phyloP scores from a whole-genome alignment of 202 grass and related monocot species.

The Hordeum pubiflorum region DNA sequence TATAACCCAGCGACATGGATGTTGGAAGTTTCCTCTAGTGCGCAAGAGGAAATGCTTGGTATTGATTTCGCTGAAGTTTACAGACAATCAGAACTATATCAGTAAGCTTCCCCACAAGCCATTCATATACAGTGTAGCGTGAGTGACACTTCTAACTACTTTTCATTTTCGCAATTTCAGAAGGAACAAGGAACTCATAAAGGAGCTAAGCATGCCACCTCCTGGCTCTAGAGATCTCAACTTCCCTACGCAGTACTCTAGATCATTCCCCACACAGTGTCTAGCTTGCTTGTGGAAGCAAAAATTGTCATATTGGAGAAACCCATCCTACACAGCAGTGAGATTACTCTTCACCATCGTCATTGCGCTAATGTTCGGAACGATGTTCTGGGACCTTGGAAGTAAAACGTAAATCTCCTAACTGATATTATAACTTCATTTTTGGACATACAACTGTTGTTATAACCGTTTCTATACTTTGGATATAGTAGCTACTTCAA shows the following conservation, averaged over 20 bases:
- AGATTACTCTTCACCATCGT: constrained; percentile 51
- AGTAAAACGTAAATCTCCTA: constrained; percentile 41
- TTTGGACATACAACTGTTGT: neutral
- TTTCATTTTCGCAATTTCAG: constrained; percentile 35
- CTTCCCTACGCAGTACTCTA: constrained; percentile 61
- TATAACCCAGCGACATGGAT: constrained; percentile 94
- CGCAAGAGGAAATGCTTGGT: constrained; percentile 67
- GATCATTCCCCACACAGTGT: constrained; percentile 56
- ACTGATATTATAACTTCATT: neutral
- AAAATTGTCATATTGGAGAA: constrained; percentile 75
- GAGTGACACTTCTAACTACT: constrained; percentile 14
- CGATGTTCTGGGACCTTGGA: constrained; percentile 69
- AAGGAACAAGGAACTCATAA: constrained; percentile 70
- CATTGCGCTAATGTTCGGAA: constrained; percentile 58
- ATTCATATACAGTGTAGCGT: neutral
- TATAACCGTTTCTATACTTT: neutral
- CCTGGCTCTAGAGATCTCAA: constrained; percentile 50
- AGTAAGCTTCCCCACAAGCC: constrained; percentile 36
- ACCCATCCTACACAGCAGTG: constrained; percentile 65
- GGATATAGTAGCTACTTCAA: neutral
- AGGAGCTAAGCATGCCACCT: constrained; percentile 46
- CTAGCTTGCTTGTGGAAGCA: constrained; percentile 85
- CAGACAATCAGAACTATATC: constrained; percentile 59
- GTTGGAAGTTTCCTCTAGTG: constrained; percentile 61
- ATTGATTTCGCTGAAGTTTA: constrained; percentile 62